Base-by-base conservation (phyloP, 108 stramenopile species). In the Tribonema minus region DNA sequence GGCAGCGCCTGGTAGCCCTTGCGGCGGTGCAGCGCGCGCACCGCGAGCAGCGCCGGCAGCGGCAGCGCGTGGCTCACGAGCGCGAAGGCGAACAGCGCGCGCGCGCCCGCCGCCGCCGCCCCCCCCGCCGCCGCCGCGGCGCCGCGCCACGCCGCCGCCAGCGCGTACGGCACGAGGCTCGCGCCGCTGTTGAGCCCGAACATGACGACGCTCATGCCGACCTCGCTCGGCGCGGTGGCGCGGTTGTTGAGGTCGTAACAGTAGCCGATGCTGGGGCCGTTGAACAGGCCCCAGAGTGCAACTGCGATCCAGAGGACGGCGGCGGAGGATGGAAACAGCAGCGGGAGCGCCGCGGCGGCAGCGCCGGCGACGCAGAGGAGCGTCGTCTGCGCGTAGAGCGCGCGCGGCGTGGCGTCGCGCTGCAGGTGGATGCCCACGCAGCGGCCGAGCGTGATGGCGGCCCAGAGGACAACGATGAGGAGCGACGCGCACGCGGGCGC, bases 171-270 rank as follows among this genome's bases (percentile, higher is more conserved):
- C n/a, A n/a, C n/a, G n/a, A n/a, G n/a, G n/a, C n/a, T 60, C 30
- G 81, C 82, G 26, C 82, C 82, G 37, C 72, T 36, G 71, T 81
- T 83, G 20, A 83, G 81, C 34, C 82, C 82, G 28, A 83, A 76
- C 82, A 75, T 74, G 9, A 81, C 80, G 33, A 83, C 35, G 25
- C 61, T 30, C 72, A 75, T 74, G 70, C 78, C 72, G 32, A 36
- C 33, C 9, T 67, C 80, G 23, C 80, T 68, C 30, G 66, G 34
- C 32, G 35, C 60, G 4, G 82, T 81, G n/a, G 76, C 35, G 30
- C 82, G 77, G 36, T 81, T 83, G 39, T 37, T 38, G 33, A 79
- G 71, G 79, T 83, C 82, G 80, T 82, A 83, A 32, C 72, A 74
- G 79, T 75, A 83, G 27, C 82, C 81, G 30, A 83, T 67, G 35